Base-by-base conservation (phyloP, 441 rosid genomes). In the Gossypium schwendimanii region DNA sequence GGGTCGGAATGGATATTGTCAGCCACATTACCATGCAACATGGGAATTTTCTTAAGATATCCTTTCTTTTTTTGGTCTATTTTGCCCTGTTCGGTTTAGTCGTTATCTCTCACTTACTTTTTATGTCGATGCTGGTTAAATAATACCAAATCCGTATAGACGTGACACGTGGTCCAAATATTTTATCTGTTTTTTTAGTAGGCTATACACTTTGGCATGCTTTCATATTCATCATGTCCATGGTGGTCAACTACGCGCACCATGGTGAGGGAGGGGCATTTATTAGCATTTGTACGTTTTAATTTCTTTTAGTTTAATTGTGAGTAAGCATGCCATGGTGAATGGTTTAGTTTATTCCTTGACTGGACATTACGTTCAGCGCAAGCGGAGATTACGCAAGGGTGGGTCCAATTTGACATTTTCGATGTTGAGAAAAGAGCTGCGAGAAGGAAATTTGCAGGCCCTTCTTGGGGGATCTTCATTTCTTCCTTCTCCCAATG, bases 11-110 rank as follows among this genome's bases (percentile, higher is more conserved):
- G 77, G 88, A 91, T 70, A 86, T 91, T 57, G 91, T 91, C 60
- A 81, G 88, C 77, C 98, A 91, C 69, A 87, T 93, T 59, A 88
- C 92, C 1, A 69, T 77, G 64, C 96, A 90, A 39, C 97, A 88
- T 73, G 88, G 89, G 14, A 93, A 76, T 74, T 82, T 87, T 8
- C 87, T 87, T 14, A 91, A 82, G 85, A 90, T 90, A 93, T 93
- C 97, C 97, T 83, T 80, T 93, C 96, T 96, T 83, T 80, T 78
- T 80, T 76, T 14, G 18, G 9, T 61, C 20, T 3, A 4, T 10
- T 49, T 0, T 15, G 11, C 28, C 12, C 77, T 21, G 11, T 11
- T 59, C 5, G 9, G 4, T 41, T 39, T 20, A 39, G 47, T 75
- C 64, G 2, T 21, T 14, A 44, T 26, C 8, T 28, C 26, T 50